Percentiles rank a stretch among this genome's conserved stretches.
These are phyloP conservation scores for Mytilinidion resinicola DNA, from an alignment of 495 filamentous ascomycete species.

Conservation along the genomic window DNA sequence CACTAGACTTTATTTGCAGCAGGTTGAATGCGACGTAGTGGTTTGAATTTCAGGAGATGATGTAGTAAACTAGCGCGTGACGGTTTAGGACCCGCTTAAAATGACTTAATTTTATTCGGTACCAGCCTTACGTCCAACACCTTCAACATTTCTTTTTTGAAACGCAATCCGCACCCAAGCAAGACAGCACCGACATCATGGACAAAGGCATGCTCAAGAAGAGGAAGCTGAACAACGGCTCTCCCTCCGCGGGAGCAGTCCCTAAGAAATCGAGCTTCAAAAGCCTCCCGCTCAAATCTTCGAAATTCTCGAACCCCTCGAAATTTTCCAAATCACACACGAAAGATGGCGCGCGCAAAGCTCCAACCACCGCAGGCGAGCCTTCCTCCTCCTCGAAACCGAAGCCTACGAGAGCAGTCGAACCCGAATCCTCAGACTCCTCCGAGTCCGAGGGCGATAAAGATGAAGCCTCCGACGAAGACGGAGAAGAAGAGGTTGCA, in stretches of 20 bases:
- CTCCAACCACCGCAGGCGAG: not conserved
- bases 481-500: constrained; percentile 12
- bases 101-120: too few species aligned
- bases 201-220: constrained; percentile 9
- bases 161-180: too few species aligned
- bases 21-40: too few species aligned
- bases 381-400: not conserved
- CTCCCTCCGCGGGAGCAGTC: not conserved
- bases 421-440: not conserved
- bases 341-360: not conserved
- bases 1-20: too few species aligned
- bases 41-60: too few species aligned
- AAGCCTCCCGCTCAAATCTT: not conserved
- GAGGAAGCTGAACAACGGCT: constrained; percentile 14
- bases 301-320: not conserved
- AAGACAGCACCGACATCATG: too few species aligned
- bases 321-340: not conserved
- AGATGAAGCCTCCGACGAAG: constrained; percentile 10
- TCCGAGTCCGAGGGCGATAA: not conserved
- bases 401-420: not conserved
- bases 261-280: not conserved
- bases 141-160: too few species aligned
- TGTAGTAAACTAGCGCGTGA: too few species aligned
- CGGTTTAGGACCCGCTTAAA: too few species aligned
- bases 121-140: too few species aligned